A percentile compares a stretch with the other conserved stretches of the same genome.
Evolutionary conservation across 495 filamentous ascomycete species (phyloP).

Genomic region (Neurospora tetrasperma): DNA sequence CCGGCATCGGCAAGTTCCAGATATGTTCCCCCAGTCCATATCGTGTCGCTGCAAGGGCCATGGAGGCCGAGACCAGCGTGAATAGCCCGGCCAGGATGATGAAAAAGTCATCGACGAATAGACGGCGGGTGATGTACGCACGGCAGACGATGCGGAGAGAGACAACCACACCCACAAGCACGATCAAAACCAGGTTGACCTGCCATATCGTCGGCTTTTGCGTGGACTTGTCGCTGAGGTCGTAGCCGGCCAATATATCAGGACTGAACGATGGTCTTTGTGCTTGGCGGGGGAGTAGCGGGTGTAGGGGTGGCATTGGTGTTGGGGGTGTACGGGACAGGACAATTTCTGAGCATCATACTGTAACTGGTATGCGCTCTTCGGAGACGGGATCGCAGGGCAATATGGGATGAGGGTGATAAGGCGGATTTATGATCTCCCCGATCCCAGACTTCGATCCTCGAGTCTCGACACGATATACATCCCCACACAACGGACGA

Average conservation of each 20-base stretch:
- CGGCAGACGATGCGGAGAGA: conserved; percentile 9
- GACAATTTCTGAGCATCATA: not conserved
- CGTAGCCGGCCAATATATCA: conserved; percentile 4
- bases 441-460: not conserved
- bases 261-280: not conserved
- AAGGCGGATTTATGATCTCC: not conserved
- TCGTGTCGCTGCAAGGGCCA: conserved; percentile 9
- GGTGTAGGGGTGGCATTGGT: not conserved
- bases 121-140: conserved; percentile 9
- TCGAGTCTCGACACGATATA: not conserved
- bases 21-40: conserved; percentile 21
- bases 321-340: not conserved
- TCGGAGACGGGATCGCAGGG: not conserved
- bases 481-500: not conserved
- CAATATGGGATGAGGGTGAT: not conserved
- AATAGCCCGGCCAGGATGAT: conserved; percentile 19
- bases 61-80: conserved; percentile 13
- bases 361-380: not conserved
- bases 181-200: conserved; percentile 15
- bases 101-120: conserved; percentile 16
- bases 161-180: conserved; percentile 10
- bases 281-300: not conserved
- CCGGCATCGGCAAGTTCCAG: conserved; percentile 16
- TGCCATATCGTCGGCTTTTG: conserved; percentile 8
- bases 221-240: conserved; percentile 13